These are phyloP conservation scores for Noccaea bulbosa DNA, from an alignment of 345 rosid genomes.

Conservation along the genomic window DNA sequence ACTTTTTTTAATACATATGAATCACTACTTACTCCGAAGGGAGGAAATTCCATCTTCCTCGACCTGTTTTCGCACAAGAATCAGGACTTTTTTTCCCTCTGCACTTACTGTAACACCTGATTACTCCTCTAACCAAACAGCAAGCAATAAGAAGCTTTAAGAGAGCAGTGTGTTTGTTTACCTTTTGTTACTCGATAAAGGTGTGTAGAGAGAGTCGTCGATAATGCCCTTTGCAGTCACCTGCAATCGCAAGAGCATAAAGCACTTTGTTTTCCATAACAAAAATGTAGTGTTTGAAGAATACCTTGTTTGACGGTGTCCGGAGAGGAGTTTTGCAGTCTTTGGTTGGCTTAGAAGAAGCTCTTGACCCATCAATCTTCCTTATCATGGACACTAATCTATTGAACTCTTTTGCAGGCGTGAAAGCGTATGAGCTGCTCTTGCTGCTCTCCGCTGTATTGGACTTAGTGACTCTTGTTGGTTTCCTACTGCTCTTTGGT, in stretches of 20 bases:
- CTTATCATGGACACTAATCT: constrained; percentile 61
- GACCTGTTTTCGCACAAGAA: constrained; percentile 58
- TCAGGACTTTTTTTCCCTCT: constrained; percentile 54
- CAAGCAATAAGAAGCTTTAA: not conserved
- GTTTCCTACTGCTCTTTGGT: constrained; percentile 50
- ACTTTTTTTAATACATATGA: not conserved
- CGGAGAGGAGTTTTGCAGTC: constrained; percentile 65
- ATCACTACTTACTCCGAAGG: constrained; percentile 67
- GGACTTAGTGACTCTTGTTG: constrained; percentile 41
- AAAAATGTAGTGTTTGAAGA: constrained; percentile 4
- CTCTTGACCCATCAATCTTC: constrained; percentile 67
- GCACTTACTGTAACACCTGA: constrained; percentile 42
- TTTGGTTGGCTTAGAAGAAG: constrained; percentile 51
- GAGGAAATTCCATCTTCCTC: constrained; percentile 68
- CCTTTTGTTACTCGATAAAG: constrained; percentile 65
- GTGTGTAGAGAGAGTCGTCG: constrained; percentile 55
- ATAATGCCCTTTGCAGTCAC: constrained; percentile 39
- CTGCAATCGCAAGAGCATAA: constrained; percentile 47
- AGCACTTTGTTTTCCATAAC: constrained; percentile 12
- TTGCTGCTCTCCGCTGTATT: constrained; percentile 43
- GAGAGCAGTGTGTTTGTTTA: constrained; percentile 27
- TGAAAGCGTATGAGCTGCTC: constrained; percentile 58
- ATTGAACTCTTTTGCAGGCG: constrained; percentile 70
- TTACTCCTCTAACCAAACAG: constrained; percentile 29
- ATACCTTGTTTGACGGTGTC: constrained; percentile 62